Percentiles rank a stretch among this genome's conserved stretches.
Evolutionary conservation across 306 rosid species (phyloP).

Genomic region (Abrus precatorius): DNA sequence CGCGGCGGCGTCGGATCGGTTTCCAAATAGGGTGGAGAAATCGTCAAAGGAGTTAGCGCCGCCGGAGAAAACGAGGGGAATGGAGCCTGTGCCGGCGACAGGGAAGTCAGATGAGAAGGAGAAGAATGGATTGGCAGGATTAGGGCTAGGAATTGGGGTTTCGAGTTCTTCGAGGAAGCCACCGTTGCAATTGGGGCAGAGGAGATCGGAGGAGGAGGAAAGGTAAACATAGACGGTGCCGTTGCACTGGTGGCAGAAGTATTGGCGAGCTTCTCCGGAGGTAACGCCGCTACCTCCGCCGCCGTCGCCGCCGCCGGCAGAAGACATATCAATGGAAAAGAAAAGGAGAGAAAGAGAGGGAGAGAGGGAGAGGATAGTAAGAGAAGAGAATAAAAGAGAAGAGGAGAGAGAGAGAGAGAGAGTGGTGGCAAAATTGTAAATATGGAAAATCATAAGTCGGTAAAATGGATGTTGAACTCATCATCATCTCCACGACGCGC

Average conservation of each 20-base stretch:
- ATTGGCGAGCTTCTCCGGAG: slow-evolving; percentile 59
- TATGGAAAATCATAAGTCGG: slow-evolving; percentile 4
- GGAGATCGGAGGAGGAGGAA: slow-evolving; percentile 68
- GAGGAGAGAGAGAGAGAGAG: background rate
- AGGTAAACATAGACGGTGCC: slow-evolving; percentile 64
- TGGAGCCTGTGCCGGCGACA: slow-evolving; percentile 40
- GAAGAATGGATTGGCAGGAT: slow-evolving; percentile 55
- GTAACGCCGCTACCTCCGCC: slow-evolving; percentile 36
- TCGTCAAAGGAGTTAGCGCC: slow-evolving; percentile 52
- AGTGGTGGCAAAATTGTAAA: slow-evolving; percentile 42
- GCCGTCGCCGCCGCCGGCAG: slow-evolving; percentile 59
- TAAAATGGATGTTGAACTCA: background rate
- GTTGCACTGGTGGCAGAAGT: slow-evolving; percentile 80
- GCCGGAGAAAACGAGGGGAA: slow-evolving; percentile 59
- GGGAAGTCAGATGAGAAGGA: slow-evolving; percentile 56
- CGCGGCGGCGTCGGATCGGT: slow-evolving; percentile 54
- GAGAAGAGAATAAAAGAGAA: background rate
- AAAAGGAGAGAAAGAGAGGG: slow-evolving; percentile 2
- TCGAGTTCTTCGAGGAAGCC: slow-evolving; percentile 85
- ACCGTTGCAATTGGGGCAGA: slow-evolving; percentile 74
- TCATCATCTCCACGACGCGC: slow-evolving; percentile 25
- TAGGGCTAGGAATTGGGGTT: slow-evolving; percentile 57
- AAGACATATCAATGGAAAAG: slow-evolving; percentile 66
- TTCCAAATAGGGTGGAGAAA: slow-evolving; percentile 67
- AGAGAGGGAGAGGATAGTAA: slow-evolving; percentile 42